These are phyloP conservation scores for Pyrrhoderma noxium DNA, from an alignment of 1,284 basidiomycete species.

Conservation along the genomic window DNA sequence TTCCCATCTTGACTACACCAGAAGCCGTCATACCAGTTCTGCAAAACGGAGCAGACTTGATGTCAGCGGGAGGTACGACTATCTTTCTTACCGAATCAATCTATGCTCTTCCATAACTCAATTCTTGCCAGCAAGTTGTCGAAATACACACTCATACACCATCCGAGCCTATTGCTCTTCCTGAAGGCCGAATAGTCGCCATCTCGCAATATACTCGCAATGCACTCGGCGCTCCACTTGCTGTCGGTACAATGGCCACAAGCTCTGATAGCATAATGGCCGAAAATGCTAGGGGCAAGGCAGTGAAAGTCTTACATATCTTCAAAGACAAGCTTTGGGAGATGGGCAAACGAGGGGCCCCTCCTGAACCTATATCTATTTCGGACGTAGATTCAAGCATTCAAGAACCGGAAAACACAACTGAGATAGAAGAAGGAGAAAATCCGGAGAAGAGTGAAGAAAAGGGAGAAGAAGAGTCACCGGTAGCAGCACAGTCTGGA, in stretches of 20 bases:
- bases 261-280: conserved; percentile 38
- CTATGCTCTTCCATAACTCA: conserved; percentile 1
- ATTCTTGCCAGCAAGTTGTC: conserved; percentile 44
- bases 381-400: conserved; percentile 18
- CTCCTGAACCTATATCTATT: conserved; percentile 33
- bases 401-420: conserved; percentile 19
- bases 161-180: too few species aligned
- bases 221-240: conserved; percentile 47
- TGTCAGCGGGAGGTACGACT: conserved; percentile 67
- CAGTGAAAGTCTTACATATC: conserved; percentile 58
- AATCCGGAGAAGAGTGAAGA: conserved; percentile 18
- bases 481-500: too few species aligned
- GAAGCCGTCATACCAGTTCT: conserved; percentile 56
- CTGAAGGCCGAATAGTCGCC: conserved; percentile 41
- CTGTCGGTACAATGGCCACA: conserved; percentile 63
- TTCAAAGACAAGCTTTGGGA: conserved; percentile 70
- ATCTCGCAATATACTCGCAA: conserved; percentile 42
- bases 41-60: conserved; percentile 66
- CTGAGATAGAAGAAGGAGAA: conserved; percentile 22
- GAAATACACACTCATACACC: background rate
- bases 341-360: conserved; percentile 52
- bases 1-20: conserved; percentile 62
- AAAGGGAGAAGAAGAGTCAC: background rate
- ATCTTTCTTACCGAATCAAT: conserved; percentile 5
- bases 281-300: conserved; percentile 60